Base-by-base conservation (phyloP, 1,139 yeast genomes). In the Waltiozyma sp. region DNA sequence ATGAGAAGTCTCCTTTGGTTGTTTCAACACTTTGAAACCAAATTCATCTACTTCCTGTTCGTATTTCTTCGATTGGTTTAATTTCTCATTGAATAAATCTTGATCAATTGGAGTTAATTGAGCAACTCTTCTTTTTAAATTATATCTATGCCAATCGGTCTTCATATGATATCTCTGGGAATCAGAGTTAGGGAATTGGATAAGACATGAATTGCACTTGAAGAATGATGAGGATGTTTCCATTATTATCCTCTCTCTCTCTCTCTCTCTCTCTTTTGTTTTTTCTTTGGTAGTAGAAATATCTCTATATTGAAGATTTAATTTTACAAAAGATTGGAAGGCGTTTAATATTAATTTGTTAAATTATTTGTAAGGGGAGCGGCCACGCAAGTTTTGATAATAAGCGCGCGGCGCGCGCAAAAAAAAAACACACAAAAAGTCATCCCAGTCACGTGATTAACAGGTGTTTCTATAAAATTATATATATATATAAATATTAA, bases 91-190 rank as follows among this genome's bases (percentile, higher is more conserved):
- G 67, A 86, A 87, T 10, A 80, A 69, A 46, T 85, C 88, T 1
- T 95, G 81, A 19, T 80, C 67, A 40, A 91, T 81, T 3, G 95
- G 80, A 2, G 89, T 81, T 50, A 91, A 66, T 40, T 77, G 75
- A 3, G 96, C 96, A 36, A 91, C 95, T 56, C 95, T 72, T 62
- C 98, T 74, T 62, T 91, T 91, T 57, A 91, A 70, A 58, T 91
- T 91, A 62, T 91, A 91, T 51, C 97, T 71, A 59, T 82, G 91
- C 91, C 91, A 82, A 46, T 82, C 91, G 2, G 84, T 69, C 56
- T 86, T 86, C 97, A 91, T 91, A 57, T 91, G 98, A 47, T 73
- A 72, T 51, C 97, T 71, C 66, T 91, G 98, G 45, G 80, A 70
- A 45, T 81, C 89, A 13, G 95, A 81, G 35, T 80, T 72, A n/a